Percentiles rank a stretch among this genome's conserved stretches.
These are phyloP conservation scores for Coniochaeta sp. DNA, from an alignment of 2,329 filamentous ascomycete genomes.

Conservation along the genomic window DNA sequence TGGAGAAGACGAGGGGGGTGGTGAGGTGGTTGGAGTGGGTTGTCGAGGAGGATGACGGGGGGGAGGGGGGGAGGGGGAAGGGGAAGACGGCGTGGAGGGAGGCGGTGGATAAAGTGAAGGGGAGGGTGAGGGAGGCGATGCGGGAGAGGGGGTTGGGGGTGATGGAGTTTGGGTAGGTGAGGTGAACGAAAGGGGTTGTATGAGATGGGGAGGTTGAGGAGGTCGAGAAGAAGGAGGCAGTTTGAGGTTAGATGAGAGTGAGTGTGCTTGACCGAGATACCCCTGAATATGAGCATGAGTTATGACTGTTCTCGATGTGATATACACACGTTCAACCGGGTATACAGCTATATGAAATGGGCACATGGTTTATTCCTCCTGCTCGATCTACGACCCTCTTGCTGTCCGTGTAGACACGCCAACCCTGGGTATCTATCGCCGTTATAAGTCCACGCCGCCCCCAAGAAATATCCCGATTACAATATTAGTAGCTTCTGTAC, in stretches of 20 bases:
- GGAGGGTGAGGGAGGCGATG: conserved; percentile 47
- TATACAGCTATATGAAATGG: neutral
- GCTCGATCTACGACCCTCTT: no score
- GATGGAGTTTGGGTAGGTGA: conserved; percentile 37
- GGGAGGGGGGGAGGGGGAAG: conserved; percentile 23
- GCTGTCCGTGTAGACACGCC: neutral
- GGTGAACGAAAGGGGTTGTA: no score
- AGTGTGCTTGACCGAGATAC: neutral
- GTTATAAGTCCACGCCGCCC: neutral
- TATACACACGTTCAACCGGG: neutral
- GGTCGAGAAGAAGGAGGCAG: no score
- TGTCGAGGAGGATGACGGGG: conserved; percentile 38
- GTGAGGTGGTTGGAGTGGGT: conserved; percentile 63
- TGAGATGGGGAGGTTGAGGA: no score
- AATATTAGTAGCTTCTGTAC: neutral
- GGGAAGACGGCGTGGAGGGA: conserved; percentile 36
- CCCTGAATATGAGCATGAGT: neutral
- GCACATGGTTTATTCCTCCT: neutral
- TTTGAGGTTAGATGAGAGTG: no score
- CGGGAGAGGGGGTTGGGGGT: conserved; percentile 46
- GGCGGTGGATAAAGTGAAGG: conserved; percentile 36
- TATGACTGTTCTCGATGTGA: neutral
- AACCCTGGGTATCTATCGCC: neutral
- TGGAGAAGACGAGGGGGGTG: conserved; percentile 85
- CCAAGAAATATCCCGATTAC: neutral